phyloP scores from a whole-genome alignment of 805 yeast species.

The Gaillardinia entomophila region DNA sequence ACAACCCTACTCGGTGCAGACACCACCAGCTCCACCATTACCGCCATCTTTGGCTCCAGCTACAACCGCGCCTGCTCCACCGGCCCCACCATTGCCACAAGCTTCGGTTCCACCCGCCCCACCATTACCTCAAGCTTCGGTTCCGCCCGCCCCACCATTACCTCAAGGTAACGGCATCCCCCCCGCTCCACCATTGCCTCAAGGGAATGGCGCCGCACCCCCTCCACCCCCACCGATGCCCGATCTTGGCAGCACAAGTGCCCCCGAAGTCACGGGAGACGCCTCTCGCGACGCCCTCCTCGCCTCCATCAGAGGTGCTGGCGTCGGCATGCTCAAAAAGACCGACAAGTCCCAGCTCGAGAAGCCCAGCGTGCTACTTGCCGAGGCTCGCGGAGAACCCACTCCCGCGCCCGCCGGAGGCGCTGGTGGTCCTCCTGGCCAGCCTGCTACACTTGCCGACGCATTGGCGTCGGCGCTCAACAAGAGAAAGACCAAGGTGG shows the following conservation, averaged over 20 bases:
- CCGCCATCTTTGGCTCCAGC: constrained; percentile 6
- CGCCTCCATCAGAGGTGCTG: constrained; percentile 80
- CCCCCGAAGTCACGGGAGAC: constrained; percentile 33
- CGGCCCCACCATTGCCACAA: constrained; percentile 13
- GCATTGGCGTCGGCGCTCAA: constrained; percentile 84
- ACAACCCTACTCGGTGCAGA: too few species aligned
- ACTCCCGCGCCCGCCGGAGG: constrained; percentile 25
- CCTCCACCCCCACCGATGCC: constrained; percentile 7
- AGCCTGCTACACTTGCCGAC: constrained; percentile 69
- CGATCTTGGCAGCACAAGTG: constrained; percentile 3
- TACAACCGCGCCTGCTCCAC: constrained; percentile 3
- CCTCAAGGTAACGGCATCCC: constrained; percentile 6
- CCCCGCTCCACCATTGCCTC: constrained; percentile 22
- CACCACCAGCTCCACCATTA: constrained; percentile 3
- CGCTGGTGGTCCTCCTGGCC: constrained; percentile 42
- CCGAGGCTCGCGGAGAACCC: constrained; percentile 65
- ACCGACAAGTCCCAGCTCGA: constrained; percentile 83
- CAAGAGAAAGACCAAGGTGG: constrained; percentile 76
- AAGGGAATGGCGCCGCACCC: constrained; percentile 4
- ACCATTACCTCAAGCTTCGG: too few species aligned
- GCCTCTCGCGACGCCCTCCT: constrained; percentile 73
- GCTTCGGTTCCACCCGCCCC: constrained; percentile 7
- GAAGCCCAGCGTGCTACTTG: constrained; percentile 65
- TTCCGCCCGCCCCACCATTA: constrained; percentile 26
- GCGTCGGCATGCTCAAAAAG: constrained; percentile 59